These are phyloP conservation scores for Didymella lethalis DNA, from an alignment of 2,329 filamentous ascomycete species.

Conservation along the genomic window DNA sequence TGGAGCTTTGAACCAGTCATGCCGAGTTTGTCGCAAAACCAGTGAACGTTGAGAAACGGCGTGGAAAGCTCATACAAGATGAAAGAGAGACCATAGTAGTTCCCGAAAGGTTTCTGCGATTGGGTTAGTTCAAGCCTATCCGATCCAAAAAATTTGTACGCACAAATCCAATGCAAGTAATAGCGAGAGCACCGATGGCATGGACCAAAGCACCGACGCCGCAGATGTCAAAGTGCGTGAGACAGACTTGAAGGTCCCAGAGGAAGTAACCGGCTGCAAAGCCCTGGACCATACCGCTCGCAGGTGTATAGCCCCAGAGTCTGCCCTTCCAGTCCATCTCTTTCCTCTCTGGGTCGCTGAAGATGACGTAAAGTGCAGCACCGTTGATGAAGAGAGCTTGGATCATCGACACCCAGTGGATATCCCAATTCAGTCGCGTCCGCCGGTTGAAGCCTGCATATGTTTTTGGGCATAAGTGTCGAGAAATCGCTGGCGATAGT, in stretches of 20 bases:
- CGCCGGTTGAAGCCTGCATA: conserved; percentile 69
- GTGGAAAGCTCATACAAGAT: conserved; percentile 87
- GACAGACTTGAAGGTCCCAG: conserved; percentile 78
- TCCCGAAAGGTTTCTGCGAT: conserved; percentile 77
- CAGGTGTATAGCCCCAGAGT: conserved; percentile 80
- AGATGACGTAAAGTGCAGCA: conserved; percentile 75
- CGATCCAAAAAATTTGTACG: conserved; percentile 44
- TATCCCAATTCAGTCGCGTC: conserved; percentile 81
- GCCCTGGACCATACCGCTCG: conserved; percentile 76
- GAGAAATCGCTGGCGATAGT: conserved; percentile 73
- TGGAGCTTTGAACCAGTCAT: conserved; percentile 78
- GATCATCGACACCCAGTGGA: conserved; percentile 83
- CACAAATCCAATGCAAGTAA: conserved; percentile 82
- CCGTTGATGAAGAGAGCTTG: conserved; percentile 76
- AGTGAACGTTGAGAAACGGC: conserved; percentile 86
- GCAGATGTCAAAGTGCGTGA: conserved; percentile 72
- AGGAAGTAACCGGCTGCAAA: conserved; percentile 82
- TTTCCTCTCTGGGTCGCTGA: conserved; percentile 69
- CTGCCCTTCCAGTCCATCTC: conserved; percentile 73
- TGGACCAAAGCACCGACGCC: conserved; percentile 78
- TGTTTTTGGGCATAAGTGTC: conserved; percentile 65
- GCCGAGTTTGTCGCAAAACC: conserved; percentile 86
- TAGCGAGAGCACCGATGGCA: conserved; percentile 73
- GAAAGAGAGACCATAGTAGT: conserved; percentile 81
- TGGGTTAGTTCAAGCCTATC: conserved; percentile 21